A percentile compares a stretch with the other conserved stretches of the same genome.
Evolutionary conservation across 345 rosid species (phyloP).

Genomic region (Citrus medica): DNA sequence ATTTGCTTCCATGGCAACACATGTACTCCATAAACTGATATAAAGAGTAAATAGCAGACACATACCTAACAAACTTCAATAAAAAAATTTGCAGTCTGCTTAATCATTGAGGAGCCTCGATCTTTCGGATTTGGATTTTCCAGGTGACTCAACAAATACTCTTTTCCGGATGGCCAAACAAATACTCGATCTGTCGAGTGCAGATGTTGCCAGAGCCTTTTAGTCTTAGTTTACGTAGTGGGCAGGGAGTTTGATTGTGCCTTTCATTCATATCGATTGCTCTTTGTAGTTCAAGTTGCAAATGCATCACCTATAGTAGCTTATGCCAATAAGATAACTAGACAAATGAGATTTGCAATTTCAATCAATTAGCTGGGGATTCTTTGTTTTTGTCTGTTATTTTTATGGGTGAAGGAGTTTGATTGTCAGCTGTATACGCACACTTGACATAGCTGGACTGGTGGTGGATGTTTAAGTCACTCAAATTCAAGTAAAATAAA

Average conservation of each 20-base stretch:
- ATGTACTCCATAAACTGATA: not conserved
- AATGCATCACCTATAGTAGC: not conserved
- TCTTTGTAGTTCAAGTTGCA: too few species aligned
- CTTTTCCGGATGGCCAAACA: too few species aligned
- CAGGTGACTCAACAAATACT: not conserved
- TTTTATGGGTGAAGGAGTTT: not conserved
- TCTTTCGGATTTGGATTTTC: not conserved
- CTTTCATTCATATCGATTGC: not conserved
- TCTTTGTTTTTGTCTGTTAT: not conserved
- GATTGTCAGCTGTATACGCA: not conserved
- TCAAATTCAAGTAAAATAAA: too few species aligned
- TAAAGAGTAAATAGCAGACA: not conserved
- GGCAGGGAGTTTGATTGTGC: not conserved
- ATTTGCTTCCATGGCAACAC: not conserved
- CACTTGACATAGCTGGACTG: too few species aligned
- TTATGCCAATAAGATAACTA: not conserved
- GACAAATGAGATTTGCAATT: not conserved
- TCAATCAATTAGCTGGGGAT: not conserved
- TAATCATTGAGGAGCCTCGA: not conserved
- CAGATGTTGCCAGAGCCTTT: too few species aligned
- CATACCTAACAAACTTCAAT: not conserved
- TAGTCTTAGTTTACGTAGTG: too few species aligned
- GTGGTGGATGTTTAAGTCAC: not conserved
- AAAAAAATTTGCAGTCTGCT: not conserved
- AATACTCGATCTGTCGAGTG: too few species aligned